Conservation (phyloP, 495 filamentous ascomycete genomes). For the Aspergillus carlsbadensis region DNA sequence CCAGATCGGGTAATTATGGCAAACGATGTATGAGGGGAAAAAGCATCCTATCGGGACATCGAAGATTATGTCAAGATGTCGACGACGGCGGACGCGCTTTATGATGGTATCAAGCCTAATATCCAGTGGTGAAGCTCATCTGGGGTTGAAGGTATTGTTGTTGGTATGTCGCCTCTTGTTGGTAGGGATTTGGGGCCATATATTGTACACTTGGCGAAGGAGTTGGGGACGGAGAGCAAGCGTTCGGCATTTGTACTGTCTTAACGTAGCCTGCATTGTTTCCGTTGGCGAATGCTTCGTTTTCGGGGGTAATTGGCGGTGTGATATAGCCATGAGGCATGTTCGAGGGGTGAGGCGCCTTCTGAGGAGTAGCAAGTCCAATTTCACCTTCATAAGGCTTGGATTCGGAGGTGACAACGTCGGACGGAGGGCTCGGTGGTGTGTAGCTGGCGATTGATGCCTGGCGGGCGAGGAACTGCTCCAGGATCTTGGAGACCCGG, state of each 20-base stretch:
- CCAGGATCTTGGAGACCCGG: slow-evolving; percentile 74
- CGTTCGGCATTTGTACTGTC: slow-evolving; percentile 22
- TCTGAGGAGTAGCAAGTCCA: slow-evolving; percentile 79
- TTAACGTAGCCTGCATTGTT: slow-evolving; percentile 29
- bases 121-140: slow-evolving; percentile 38
- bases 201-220: slow-evolving; percentile 42
- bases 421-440: slow-evolving; percentile 69
- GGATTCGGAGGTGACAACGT: slow-evolving; percentile 53
- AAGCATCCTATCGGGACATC: slow-evolving; percentile 10
- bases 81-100: slow-evolving; percentile 8
- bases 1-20: slow-evolving; percentile 20
- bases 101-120: slow-evolving; percentile 20
- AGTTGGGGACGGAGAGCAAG: slow-evolving; percentile 41
- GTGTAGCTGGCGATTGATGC: slow-evolving; percentile 68
- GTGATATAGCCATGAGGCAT: slow-evolving; percentile 84
- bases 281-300: slow-evolving; percentile 53
- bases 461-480: slow-evolving; percentile 83
- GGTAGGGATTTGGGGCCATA: slow-evolving; percentile 37
- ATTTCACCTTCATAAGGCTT: slow-evolving; percentile 51
- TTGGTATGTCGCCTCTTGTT: slow-evolving; percentile 38
- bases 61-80: slow-evolving; percentile 13
- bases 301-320: slow-evolving; percentile 94
- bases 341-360: slow-evolving; percentile 61
- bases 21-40: slow-evolving; percentile 13
- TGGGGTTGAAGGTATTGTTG: slow-evolving; percentile 40